These are phyloP conservation scores for Cochlearia excelsa DNA, from an alignment of 345 rosid genomes.

Conservation along the genomic window DNA sequence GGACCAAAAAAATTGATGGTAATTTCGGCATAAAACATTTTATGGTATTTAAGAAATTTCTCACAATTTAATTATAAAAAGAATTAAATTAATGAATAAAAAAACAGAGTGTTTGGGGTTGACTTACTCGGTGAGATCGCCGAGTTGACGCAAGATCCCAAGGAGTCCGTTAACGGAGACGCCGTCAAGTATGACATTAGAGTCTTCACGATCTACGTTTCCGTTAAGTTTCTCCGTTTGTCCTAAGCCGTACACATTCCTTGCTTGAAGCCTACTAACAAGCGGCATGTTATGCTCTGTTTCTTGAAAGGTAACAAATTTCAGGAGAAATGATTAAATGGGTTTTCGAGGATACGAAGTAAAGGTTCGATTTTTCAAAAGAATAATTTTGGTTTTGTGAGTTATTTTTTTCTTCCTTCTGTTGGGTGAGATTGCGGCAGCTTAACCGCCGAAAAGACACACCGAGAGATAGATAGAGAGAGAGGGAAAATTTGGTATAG, in stretches of 20 bases:
- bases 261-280: slow-evolving; percentile 60
- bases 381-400: no score
- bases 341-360: slow-evolving; percentile 19
- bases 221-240: slow-evolving; percentile 65
- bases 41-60: no score
- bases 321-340: slow-evolving; percentile 11
- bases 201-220: slow-evolving; percentile 71
- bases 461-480: slow-evolving; percentile 33
- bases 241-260: slow-evolving; percentile 71
- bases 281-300: slow-evolving; percentile 62
- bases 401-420: no score
- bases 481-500: slow-evolving; percentile 25
- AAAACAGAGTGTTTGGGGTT: slow-evolving; percentile 30
- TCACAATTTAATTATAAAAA: no score
- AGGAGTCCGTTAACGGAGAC: slow-evolving; percentile 91
- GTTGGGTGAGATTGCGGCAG: slow-evolving; percentile 53
- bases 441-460: slow-evolving; percentile 57
- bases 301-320: background rate
- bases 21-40: no score
- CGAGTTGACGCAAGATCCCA: slow-evolving; percentile 96
- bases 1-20: no score
- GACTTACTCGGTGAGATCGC: slow-evolving; percentile 91
- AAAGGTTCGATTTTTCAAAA: background rate
- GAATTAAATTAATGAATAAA: background rate
- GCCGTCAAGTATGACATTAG: slow-evolving; percentile 81